These are phyloP conservation scores for Aspergillus puulaauensis DNA, from an alignment of 2,329 filamentous ascomycete species.

Conservation along the genomic window DNA sequence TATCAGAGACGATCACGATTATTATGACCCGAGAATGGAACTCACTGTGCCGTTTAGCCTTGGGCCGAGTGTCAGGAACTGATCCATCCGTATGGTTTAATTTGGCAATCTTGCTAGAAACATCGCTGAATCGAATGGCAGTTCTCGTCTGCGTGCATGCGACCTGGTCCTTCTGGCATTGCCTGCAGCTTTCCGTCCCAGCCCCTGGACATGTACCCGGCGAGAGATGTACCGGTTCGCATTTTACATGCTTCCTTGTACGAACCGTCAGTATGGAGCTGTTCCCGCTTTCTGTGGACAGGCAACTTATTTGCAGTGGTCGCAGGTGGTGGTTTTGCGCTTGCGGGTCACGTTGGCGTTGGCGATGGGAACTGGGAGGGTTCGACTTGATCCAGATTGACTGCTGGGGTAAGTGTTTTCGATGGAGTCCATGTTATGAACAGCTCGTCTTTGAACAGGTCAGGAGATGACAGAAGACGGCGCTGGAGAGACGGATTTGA, in stretches of 20 bases:
- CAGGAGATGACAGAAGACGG: no score
- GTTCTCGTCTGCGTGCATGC: not conserved
- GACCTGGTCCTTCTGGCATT: not conserved
- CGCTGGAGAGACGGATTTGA: not conserved
- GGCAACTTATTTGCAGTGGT: slow-evolving; percentile 4
- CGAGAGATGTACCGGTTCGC: not conserved
- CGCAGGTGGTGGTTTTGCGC: not conserved
- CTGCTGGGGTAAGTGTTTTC: not conserved
- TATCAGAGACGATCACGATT: not conserved
- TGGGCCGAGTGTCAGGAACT: not conserved
- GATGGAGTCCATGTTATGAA: not conserved
- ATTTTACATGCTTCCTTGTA: not conserved
- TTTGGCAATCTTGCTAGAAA: not conserved
- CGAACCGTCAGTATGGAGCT: not conserved
- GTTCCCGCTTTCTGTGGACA: not conserved
- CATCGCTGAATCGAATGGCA: not conserved
- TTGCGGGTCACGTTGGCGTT: slow-evolving; percentile 1
- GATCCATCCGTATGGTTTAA: not conserved
- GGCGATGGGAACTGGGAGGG: not conserved
- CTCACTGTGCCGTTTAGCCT: not conserved
- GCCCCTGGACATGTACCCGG: no score
- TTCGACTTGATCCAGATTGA: not conserved
- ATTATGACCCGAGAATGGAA: not conserved
- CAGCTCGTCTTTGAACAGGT: no score
- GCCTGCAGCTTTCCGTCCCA: not conserved